These are phyloP conservation scores for Monosporascus sp. DNA, from an alignment of 2,329 filamentous ascomycete genomes.

Conservation along the genomic window DNA sequence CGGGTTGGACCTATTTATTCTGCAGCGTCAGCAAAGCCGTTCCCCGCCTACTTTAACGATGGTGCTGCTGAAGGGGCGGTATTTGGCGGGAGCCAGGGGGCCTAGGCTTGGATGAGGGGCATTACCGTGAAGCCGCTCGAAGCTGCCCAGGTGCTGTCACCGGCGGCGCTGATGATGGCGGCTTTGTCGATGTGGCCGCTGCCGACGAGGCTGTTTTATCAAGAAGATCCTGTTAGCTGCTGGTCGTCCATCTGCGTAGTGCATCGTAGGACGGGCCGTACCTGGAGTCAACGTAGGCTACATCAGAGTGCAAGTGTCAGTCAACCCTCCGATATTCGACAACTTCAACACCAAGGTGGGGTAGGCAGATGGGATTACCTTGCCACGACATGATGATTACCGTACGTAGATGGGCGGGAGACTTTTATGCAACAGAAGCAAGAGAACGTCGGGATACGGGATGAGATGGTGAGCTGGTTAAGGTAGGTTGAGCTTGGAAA, in stretches of 20 bases:
- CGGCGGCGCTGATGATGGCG: conserved; percentile 75
- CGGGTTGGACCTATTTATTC: conserved; percentile 47
- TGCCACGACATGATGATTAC: conserved; percentile 65
- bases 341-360: conserved; percentile 18
- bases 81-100: conserved; percentile 2
- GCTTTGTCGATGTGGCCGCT: conserved; percentile 76
- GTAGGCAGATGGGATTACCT: conserved; percentile 43
- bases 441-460: too few species aligned
- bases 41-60: neutral
- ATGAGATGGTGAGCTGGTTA: too few species aligned
- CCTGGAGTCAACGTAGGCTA: conserved; percentile 59
- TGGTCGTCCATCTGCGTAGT: neutral
- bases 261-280: conserved; percentile 28
- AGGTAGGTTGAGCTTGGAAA: too few species aligned
- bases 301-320: conserved; percentile 18
- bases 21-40: neutral
- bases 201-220: conserved; percentile 63
- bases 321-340: conserved; percentile 1
- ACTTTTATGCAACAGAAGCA: neutral
- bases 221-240: neutral
- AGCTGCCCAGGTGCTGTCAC: conserved; percentile 75
- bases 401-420: conserved; percentile 6
- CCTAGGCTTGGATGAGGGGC: conserved; percentile 2
- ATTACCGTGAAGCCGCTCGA: conserved; percentile 68
- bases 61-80: neutral